Percentiles rank a stretch among this genome's conserved stretches.
Evolutionary conservation across 2,329 filamentous ascomycete genomes (phyloP).

Genomic region (Aspergillus phoenicis): DNA sequence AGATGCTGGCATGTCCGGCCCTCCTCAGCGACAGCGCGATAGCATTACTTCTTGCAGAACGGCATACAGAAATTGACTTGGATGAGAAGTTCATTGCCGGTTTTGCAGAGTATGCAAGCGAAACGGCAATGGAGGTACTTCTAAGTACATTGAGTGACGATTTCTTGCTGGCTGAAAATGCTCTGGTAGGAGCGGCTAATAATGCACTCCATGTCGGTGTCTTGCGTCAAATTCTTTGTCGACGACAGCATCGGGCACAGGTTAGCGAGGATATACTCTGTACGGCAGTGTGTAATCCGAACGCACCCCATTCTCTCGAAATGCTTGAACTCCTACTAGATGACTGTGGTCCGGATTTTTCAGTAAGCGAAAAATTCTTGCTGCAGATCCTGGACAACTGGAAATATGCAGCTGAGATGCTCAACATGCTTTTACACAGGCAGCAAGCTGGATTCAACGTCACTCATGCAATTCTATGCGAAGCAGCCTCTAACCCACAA

Average conservation of each 20-base stretch:
- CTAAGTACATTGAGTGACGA: background rate
- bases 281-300: background rate
- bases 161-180: background rate
- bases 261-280: background rate
- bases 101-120: background rate
- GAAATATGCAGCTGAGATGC: background rate
- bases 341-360: background rate
- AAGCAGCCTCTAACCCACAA: background rate
- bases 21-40: background rate
- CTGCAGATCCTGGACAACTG: too few species aligned
- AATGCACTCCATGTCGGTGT: background rate
- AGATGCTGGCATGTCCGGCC: background rate
- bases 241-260: background rate
- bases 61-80: background rate
- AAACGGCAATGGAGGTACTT: background rate
- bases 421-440: background rate
- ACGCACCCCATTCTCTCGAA: background rate
- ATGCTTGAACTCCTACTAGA: background rate
- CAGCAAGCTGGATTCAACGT: background rate
- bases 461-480: background rate
- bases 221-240: background rate
- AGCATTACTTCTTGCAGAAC: background rate
- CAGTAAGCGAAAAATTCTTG: background rate
- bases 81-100: background rate
- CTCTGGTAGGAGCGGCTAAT: background rate